phyloP scores from a whole-genome alignment of 1,139 yeast species.

The Zygoascus meyerae region DNA sequence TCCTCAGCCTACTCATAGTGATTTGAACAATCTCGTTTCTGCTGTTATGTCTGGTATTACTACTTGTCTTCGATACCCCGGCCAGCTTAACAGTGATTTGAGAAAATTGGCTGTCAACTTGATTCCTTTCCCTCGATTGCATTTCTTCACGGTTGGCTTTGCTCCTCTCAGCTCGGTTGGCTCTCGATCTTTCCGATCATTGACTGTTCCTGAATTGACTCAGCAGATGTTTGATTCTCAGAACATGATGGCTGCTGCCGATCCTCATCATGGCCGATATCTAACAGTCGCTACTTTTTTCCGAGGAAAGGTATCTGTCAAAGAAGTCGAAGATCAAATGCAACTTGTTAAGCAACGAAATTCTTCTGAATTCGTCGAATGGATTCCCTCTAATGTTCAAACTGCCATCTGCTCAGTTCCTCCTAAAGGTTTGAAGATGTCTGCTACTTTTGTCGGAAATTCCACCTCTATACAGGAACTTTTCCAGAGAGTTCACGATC shows the following conservation, averaged over 20 bases:
- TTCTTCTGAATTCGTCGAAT: constrained; percentile 79
- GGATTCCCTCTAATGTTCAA: constrained; percentile 96
- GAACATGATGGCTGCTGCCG: constrained; percentile 94
- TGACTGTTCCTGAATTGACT: constrained; percentile 84
- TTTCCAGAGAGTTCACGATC: constrained; percentile 84
- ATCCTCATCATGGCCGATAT: constrained; percentile 86
- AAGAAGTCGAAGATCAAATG: constrained; percentile 94
- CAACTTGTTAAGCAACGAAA: constrained; percentile 76
- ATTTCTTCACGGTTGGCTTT: constrained; percentile 91
- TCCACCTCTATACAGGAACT: constrained; percentile 88
- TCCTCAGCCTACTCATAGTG: constrained; percentile 69
- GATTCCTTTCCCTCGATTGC: constrained; percentile 92
- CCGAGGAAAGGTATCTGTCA: constrained; percentile 86
- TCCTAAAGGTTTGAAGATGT: constrained; percentile 77
- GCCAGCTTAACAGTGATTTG: constrained; percentile 86
- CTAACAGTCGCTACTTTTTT: constrained; percentile 92
- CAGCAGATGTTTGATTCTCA: constrained; percentile 89
- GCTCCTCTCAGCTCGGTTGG: constrained; percentile 77
- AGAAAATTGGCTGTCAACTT: constrained; percentile 88
- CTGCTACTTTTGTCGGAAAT: constrained; percentile 89
- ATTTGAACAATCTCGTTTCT: constrained; percentile 75
- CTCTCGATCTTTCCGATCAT: constrained; percentile 73
- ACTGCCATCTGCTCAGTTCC: constrained; percentile 90
- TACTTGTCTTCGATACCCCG: constrained; percentile 84
- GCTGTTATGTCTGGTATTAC: constrained; percentile 93